phyloP scores from a whole-genome alignment of 2,329 filamentous ascomycete genomes.

The Hypoxylon sp. region DNA sequence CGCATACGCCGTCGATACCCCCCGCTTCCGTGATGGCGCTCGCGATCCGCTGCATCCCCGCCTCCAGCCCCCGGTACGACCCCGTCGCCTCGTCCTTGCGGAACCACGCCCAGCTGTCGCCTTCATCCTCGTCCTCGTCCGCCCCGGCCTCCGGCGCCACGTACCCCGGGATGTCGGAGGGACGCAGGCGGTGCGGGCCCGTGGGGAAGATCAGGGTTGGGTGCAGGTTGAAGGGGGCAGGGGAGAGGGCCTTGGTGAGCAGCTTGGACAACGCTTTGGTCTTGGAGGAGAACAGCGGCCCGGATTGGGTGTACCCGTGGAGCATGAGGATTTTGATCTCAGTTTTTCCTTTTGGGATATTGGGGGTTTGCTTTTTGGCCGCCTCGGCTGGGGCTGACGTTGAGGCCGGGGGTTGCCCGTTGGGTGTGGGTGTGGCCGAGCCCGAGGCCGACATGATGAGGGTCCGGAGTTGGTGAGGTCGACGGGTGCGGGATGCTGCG shows the following conservation, averaged over 20 bases:
- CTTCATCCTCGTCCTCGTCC: slow-evolving; percentile 62
- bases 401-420: neutral
- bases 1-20: slow-evolving; percentile 82
- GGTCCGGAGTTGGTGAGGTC: slow-evolving; percentile 1
- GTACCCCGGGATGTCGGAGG: slow-evolving; percentile 80
- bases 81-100: slow-evolving; percentile 76
- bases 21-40: slow-evolving; percentile 72
- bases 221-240: slow-evolving; percentile 66
- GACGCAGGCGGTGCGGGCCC: slow-evolving; percentile 73
- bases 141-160: slow-evolving; percentile 60
- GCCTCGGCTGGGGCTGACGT: neutral
- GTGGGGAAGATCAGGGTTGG: slow-evolving; percentile 77
- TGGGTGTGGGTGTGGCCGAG: slow-evolving; percentile 25
- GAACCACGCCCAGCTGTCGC: slow-evolving; percentile 87
- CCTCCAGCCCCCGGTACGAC: slow-evolving; percentile 78
- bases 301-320: slow-evolving; percentile 93
- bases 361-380: slow-evolving; percentile 32
- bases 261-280: slow-evolving; percentile 89
- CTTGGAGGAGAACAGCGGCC: slow-evolving; percentile 86
- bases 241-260: slow-evolving; percentile 79
- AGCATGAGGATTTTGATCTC: slow-evolving; percentile 82
- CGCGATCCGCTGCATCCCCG: slow-evolving; percentile 76
- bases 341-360: slow-evolving; percentile 59
- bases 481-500: neutral
- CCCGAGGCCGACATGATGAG: slow-evolving; percentile 25